Percentiles rank a stretch among this genome's conserved stretches.
These are phyloP conservation scores for Lagenidium giganteum DNA, from an alignment of 352 stramenopile genomes.

Conservation along the genomic window DNA sequence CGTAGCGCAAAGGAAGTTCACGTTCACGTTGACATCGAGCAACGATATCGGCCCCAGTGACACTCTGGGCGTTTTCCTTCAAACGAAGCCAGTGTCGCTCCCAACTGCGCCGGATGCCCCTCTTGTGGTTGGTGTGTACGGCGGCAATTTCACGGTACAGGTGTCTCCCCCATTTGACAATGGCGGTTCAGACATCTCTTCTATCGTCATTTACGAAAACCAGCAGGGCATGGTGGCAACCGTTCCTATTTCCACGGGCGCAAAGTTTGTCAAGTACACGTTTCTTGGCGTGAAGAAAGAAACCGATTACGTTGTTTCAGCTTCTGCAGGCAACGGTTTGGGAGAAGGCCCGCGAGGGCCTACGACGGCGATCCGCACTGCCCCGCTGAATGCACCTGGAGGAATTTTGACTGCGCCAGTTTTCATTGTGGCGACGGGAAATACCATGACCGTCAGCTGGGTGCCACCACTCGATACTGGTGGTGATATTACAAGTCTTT, in stretches of 20 bases:
- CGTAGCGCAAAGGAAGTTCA: conserved; percentile 26
- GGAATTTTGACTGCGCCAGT: conserved; percentile 4
- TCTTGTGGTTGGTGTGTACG: conserved; percentile 18
- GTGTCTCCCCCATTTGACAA: conserved; percentile 27
- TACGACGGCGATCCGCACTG: conserved; percentile 19
- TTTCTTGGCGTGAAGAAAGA: conserved; percentile 22
- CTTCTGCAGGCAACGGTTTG: conserved; percentile 24
- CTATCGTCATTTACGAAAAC: conserved; percentile 26
- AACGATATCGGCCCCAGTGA: conserved; percentile 25
- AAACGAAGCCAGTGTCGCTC: conserved; percentile 17
- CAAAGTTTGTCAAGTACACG: conserved; percentile 17
- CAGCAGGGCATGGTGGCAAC: no score
- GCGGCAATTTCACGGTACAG: conserved; percentile 23
- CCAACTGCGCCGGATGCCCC: conserved; percentile 17
- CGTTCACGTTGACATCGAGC: conserved; percentile 13
- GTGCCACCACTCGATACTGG: conserved; percentile 28
- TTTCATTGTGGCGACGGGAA: conserved; percentile 9
- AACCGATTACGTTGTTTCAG: conserved; percentile 24
- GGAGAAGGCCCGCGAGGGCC: conserved; percentile 24
- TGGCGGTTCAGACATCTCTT: conserved; percentile 24
- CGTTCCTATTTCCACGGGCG: no score
- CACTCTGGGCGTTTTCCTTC: not conserved
- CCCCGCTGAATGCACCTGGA: conserved; percentile 21
- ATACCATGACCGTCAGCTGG: conserved; percentile 28
- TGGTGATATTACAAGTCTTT: conserved; percentile 21